Conservation (phyloP, 495 filamentous ascomycete genomes). For the Aspergillus mulundensis region DNA sequence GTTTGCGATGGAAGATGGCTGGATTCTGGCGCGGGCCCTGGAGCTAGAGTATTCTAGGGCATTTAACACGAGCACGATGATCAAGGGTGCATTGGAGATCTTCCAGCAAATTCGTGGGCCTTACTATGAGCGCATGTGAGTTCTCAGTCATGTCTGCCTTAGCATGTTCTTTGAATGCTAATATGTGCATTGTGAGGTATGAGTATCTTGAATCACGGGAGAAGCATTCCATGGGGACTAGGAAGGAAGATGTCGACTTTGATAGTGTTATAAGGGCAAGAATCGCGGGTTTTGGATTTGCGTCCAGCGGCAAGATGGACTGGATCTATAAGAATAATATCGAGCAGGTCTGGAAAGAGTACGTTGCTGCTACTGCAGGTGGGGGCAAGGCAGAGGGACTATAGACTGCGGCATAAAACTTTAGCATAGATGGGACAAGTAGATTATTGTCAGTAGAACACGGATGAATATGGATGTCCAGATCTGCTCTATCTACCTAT, state of each 20-base stretch:
- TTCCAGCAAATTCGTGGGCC: slow-evolving; percentile 42
- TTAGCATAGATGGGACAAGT: no score
- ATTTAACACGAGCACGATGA: slow-evolving; percentile 15
- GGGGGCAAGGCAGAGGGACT: neutral
- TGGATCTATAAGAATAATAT: slow-evolving; percentile 49
- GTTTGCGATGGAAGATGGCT: slow-evolving; percentile 50
- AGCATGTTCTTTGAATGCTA: neutral
- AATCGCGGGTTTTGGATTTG: slow-evolving; percentile 19
- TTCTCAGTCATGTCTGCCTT: neutral
- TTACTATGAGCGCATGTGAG: slow-evolving; percentile 32
- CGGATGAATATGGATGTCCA: no score
- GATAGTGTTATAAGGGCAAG: slow-evolving; percentile 30
- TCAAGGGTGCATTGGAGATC: slow-evolving; percentile 32
- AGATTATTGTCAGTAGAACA: no score
- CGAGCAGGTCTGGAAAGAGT: slow-evolving; percentile 34
- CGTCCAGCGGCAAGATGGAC: slow-evolving; percentile 15
- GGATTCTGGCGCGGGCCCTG: slow-evolving; percentile 38
- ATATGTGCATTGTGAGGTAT: neutral
- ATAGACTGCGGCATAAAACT: neutral
- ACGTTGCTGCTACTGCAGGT: neutral
- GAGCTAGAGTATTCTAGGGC: slow-evolving; percentile 24
- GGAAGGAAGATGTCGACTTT: slow-evolving; percentile 15
- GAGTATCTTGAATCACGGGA: neutral
- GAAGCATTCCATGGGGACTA: neutral
- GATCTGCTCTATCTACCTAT: no score